A percentile compares a stretch with the other conserved stretches of the same genome.
These are phyloP conservation scores for Deinandra increscens DNA, from an alignment of 129 eudicot genomes.

Conservation along the genomic window DNA sequence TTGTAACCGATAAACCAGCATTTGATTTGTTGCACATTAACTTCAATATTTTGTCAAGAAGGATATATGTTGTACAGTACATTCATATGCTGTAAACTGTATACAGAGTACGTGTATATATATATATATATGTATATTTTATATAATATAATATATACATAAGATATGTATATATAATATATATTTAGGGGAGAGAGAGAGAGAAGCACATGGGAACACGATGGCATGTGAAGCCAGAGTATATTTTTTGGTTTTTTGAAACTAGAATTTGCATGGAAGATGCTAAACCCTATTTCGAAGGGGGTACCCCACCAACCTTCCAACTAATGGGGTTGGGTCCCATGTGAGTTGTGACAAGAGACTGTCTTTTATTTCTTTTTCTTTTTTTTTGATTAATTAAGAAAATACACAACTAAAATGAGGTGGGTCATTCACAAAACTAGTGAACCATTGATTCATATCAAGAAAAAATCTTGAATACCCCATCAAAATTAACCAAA, in stretches of 20 bases:
- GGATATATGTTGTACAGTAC: neutral
- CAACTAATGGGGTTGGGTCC: conserved; percentile 38
- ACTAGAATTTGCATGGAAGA: conserved; percentile 43
- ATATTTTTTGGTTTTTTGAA: conserved; percentile 30
- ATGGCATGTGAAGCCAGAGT: conserved; percentile 48
- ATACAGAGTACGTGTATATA: neutral
- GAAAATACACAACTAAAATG: conserved; percentile 27
- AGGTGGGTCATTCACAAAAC: conserved; percentile 27
- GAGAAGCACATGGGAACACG: conserved; percentile 52
- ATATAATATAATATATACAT: too few species aligned
- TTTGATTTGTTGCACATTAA: neutral
- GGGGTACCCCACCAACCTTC: conserved; percentile 51
- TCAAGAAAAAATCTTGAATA: conserved; percentile 19
- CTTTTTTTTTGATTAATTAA: neutral
- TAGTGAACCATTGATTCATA: neutral
- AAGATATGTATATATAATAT: too few species aligned
- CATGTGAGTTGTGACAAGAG: conserved; percentile 46
- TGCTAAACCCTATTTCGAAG: conserved; percentile 39
- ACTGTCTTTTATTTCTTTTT: neutral
- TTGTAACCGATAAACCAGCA: neutral
- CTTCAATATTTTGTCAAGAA: too few species aligned
- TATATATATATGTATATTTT: neutral
- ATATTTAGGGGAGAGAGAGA: neutral
- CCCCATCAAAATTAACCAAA: conserved; percentile 1
- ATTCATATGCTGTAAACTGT: neutral